Evolutionary conservation across 768 basidiomycete genomes (phyloP).

Genomic region (Xerocomellus dryophilus): DNA sequence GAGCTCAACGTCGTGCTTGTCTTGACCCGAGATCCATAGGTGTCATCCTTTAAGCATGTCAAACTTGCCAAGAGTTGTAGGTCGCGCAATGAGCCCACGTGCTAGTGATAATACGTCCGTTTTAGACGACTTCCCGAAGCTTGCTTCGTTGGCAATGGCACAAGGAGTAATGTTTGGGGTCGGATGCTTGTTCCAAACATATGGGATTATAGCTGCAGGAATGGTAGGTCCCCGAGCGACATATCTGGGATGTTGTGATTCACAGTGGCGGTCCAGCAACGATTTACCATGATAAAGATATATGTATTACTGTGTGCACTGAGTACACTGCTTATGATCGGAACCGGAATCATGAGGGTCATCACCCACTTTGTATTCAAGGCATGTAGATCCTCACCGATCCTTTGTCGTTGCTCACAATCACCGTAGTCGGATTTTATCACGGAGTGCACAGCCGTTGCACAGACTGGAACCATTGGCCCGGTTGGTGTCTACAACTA

Average conservation of each 20-base stretch:
- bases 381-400: slow-evolving; percentile 34
- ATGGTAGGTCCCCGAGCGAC: slow-evolving; percentile 40
- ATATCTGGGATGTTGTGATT: not conserved
- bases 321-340: slow-evolving; percentile 48
- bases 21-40: slow-evolving; percentile 35
- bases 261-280: slow-evolving; percentile 43
- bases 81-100: slow-evolving; percentile 20
- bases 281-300: slow-evolving; percentile 46
- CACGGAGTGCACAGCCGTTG: slow-evolving; percentile 46
- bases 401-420: not conserved
- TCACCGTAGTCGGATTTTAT: slow-evolving; percentile 53
- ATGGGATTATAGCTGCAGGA: slow-evolving; percentile 51
- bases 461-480: slow-evolving; percentile 32
- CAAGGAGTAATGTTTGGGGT: slow-evolving; percentile 58
- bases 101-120: not conserved
- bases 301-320: slow-evolving; percentile 53
- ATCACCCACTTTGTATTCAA: slow-evolving; percentile 69
- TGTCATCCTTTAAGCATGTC: slow-evolving; percentile 59
- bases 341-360: slow-evolving; percentile 50
- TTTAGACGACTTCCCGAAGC: slow-evolving; percentile 41
- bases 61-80: slow-evolving; percentile 46
- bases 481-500: slow-evolving; percentile 28
- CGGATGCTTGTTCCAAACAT: slow-evolving; percentile 49
- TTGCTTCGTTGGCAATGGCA: slow-evolving; percentile 55
- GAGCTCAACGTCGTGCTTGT: not conserved